Conservation (phyloP, 2,329 filamentous ascomycete species). For the Rasamsonia emersonii region DNA sequence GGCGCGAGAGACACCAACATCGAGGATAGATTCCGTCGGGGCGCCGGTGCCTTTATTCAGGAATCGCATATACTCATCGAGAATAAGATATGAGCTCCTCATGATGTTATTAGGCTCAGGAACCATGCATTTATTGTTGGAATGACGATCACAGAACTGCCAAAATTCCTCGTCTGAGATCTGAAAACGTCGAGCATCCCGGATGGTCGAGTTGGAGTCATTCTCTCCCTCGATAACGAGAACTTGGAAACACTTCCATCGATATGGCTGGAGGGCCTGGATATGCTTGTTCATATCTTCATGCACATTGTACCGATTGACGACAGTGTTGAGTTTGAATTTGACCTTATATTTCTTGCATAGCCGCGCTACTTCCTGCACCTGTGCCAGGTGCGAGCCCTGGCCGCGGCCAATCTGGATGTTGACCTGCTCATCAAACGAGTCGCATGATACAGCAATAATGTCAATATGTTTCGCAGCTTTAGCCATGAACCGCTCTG, state of each 20-base stretch:
- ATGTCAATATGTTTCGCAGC: constrained; percentile 43
- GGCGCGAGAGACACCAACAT: constrained; percentile 41
- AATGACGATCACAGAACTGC: constrained; percentile 39
- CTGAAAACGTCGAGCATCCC: constrained; percentile 37
- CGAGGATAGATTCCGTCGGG: constrained; percentile 31
- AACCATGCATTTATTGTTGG: constrained; percentile 35
- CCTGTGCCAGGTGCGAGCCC: constrained; percentile 39
- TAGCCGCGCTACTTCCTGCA: constrained; percentile 38
- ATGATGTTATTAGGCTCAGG: constrained; percentile 45
- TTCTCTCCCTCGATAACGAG: constrained; percentile 48
- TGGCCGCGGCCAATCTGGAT: constrained; percentile 43
- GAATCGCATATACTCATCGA: constrained; percentile 47
- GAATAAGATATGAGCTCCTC: constrained; percentile 43
- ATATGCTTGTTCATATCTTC: constrained; percentile 43
- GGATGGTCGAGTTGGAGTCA: constrained; percentile 33
- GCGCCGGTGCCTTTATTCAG: constrained; percentile 36
- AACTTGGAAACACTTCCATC: constrained; percentile 50
- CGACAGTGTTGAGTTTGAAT: constrained; percentile 52
- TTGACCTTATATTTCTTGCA: constrained; percentile 41
- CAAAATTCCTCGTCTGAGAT: constrained; percentile 41
- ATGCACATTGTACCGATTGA: constrained; percentile 40
- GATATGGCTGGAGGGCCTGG: constrained; percentile 36
- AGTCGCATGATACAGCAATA: constrained; percentile 49
- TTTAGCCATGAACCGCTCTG: constrained; percentile 33
- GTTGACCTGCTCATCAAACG: constrained; percentile 44